Percentiles rank a stretch among this genome's conserved stretches.
These are phyloP conservation scores for Candida sp. DNA, from an alignment of 1,139 yeast species.

Conservation along the genomic window DNA sequence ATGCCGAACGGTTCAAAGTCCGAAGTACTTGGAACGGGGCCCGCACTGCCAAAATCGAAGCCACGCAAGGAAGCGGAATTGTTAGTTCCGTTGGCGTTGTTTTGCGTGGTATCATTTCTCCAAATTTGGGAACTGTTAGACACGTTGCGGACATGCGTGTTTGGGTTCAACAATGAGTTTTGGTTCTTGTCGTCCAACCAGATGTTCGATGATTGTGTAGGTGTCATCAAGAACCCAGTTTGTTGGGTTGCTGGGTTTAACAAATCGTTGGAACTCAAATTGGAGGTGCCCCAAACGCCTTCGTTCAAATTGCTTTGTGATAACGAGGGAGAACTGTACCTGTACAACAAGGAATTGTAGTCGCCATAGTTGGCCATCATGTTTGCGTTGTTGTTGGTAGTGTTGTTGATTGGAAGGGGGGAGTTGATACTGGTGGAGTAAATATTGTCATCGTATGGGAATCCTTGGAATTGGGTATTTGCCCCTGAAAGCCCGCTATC, in stretches of 20 bases:
- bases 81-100: slow-evolving; percentile 3
- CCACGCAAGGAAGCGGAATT: slow-evolving; percentile 16
- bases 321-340: slow-evolving; percentile 21
- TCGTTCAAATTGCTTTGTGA: slow-evolving; percentile 16
- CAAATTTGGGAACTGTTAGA: slow-evolving; percentile 33
- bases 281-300: slow-evolving; percentile 13
- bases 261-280: slow-evolving; percentile 5
- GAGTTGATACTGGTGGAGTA: slow-evolving; percentile 17
- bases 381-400: slow-evolving; percentile 1
- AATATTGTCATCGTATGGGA: slow-evolving; percentile 26
- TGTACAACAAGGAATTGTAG: slow-evolving; percentile 17
- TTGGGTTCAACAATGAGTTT: slow-evolving; percentile 1
- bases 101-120: slow-evolving; percentile 25
- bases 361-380: slow-evolving; percentile 12
- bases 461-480: slow-evolving; percentile 16
- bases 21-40: slow-evolving; percentile 2
- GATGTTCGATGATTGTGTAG: slow-evolving; percentile 14
- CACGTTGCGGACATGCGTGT: slow-evolving; percentile 24
- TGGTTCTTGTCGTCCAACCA: slow-evolving; percentile 16
- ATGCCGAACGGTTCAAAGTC: slow-evolving; percentile 20
- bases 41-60: slow-evolving; percentile 17
- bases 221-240: slow-evolving; percentile 15
- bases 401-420: slow-evolving; percentile 11
- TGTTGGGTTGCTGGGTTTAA: slow-evolving; percentile 1
- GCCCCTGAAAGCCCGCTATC: slow-evolving; percentile 3